Evolutionary conservation across 805 yeast species (phyloP), one percentile per base, ranked within the genome.

Genomic region (Blastobotrys chiropterorum): DNA sequence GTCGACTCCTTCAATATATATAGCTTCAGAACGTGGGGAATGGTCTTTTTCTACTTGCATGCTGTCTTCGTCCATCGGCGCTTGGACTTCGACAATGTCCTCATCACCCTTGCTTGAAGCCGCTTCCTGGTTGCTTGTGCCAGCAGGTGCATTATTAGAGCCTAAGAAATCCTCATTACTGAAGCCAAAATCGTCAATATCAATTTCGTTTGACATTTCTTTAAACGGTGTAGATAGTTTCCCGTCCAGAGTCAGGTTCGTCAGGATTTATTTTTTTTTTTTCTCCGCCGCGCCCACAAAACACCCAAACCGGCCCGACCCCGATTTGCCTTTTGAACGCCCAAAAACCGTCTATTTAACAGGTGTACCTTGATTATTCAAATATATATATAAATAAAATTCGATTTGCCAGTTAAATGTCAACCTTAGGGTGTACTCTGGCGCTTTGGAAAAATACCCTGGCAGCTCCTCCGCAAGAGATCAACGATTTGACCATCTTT

Each of bases 381-480:
- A 15, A 4, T 17, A 7, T 17, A 20, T 43, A 22, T 3, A 21
- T 17, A 20, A 43, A 8, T 15, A 19, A 6, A 30, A n/a, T n/a
- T n/a, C n/a, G n/a, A n/a, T n/a, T n/a, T n/a, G n/a, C 6, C 40
- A 15, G 14, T 17, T 49, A 15, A 15, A 44, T 17, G 31, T 61
- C 51, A 5, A 61, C 56, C 19, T 66, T 63, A 11, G 79, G 79
- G 3, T 73, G 67, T 0, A 81, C 68, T 58, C 88, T 71, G 4
- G 83, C 87, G 40, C 82, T 82, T 65, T 83, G 86, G 67, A 82
- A 79, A 67, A 82, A 83, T 2, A 79, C 74, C 60, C 88, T 74
- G 2, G 88, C 87, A 7, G 88, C 89, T 14, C 86, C 71, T 14
- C 80, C 88, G 46, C 73, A 71, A 2, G 83, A 84, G 70, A 84